phyloP scores from a whole-genome alignment of 139 green algal genomes.

The Ettlia oleoabundans region DNA sequence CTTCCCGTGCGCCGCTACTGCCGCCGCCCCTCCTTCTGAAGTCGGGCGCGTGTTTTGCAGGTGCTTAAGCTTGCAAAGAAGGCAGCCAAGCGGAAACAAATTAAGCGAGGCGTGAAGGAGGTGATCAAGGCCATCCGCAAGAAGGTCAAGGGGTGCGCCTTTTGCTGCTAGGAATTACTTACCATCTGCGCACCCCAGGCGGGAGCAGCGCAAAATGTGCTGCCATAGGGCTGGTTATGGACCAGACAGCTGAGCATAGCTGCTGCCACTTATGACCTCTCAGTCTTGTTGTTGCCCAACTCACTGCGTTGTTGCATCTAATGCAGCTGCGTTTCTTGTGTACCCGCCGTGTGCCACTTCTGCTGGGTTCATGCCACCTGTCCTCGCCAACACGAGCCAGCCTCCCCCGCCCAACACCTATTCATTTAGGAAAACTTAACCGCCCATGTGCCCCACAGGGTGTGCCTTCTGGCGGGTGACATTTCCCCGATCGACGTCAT shows the following conservation, averaged over 20 bases:
- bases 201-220: too few relatives aligned
- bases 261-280: too few relatives aligned
- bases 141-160: conserved; percentile 87
- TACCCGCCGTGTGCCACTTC: background rate
- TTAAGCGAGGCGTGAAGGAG: conserved; percentile 98
- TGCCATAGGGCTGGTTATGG: too few relatives aligned
- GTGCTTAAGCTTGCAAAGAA: conserved; percentile 92
- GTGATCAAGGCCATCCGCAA: conserved; percentile 98
- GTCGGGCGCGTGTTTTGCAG: conserved; percentile 31
- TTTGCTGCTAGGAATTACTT: background rate
- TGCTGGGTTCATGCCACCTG: too few relatives aligned
- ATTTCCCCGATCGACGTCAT: conserved; percentile 99
- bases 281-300: too few relatives aligned
- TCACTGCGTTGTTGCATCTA: too few relatives aligned
- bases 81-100: conserved; percentile 94
- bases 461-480: conserved; percentile 96
- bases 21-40: background rate
- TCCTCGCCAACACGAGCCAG: too few relatives aligned
- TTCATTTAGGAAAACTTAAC: too few relatives aligned
- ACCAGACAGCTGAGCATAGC: too few relatives aligned
- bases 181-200: too few relatives aligned
- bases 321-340: too few relatives aligned
- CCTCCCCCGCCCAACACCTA: background rate
- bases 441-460: conserved; percentile 60
- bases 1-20: too few relatives aligned